Evolutionary conservation across 257 asterid genomes (phyloP).

Genomic region (Ophiorrhiza pumila): DNA sequence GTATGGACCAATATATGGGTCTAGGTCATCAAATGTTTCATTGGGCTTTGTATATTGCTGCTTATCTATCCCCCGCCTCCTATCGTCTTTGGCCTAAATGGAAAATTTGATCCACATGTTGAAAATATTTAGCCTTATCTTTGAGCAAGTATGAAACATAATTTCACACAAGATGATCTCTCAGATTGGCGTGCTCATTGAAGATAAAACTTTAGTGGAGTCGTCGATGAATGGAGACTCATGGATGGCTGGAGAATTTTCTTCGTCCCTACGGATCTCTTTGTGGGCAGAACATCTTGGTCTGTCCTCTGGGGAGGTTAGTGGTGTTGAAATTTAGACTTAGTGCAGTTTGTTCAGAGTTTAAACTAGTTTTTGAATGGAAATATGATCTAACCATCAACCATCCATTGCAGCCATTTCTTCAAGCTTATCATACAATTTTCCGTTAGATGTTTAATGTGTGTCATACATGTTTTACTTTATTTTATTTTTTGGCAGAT

Average conservation of each 20-base stretch:
- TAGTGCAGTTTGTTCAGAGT: neutral
- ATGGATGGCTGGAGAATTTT: slow-evolving; percentile 89
- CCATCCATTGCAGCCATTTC: neutral
- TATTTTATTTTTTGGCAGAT: slow-evolving; percentile 42
- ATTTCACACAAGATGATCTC: neutral
- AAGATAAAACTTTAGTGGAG: slow-evolving; percentile 77
- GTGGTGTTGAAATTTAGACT: slow-evolving; percentile 14
- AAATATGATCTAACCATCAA: neutral
- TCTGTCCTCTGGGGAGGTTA: slow-evolving; percentile 57
- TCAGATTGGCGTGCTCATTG: slow-evolving; percentile 76
- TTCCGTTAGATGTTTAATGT: neutral
- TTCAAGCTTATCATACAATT: neutral
- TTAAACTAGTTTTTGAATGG: neutral
- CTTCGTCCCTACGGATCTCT: slow-evolving; percentile 67
- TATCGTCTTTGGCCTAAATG: neutral
- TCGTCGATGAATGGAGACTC: slow-evolving; percentile 70
- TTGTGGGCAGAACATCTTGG: slow-evolving; percentile 98
- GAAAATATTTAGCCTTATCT: neutral
- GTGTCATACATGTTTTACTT: neutral
- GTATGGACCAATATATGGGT: neutral
- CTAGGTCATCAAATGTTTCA: neutral
- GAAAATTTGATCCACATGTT: neutral
- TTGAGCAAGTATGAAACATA: neutral
- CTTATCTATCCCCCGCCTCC: slow-evolving; percentile 2
- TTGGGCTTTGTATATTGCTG: neutral